A percentile compares a stretch with the other conserved stretches of the same genome.
phyloP scores from a whole-genome alignment of 495 filamentous ascomycete species.

The Glutinoglossum americanum region DNA sequence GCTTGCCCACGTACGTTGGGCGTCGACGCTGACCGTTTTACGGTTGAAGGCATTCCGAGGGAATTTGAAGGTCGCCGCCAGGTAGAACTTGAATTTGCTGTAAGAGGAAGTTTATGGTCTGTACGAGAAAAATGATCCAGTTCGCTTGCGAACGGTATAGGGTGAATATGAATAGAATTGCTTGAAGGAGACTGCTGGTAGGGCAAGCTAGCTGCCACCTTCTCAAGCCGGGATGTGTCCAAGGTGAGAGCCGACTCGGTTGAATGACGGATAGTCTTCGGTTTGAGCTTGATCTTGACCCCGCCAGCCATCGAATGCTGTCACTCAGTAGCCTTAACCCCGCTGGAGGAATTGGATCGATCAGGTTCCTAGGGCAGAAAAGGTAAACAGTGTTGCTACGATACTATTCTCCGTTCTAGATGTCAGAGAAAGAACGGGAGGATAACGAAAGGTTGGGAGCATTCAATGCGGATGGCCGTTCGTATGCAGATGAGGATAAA shows the following conservation, averaged over 20 bases:
- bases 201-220: not conserved
- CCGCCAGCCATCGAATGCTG: not conserved
- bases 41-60: not conserved
- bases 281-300: slow-evolving; percentile 2
- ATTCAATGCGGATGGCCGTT: not conserved
- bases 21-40: slow-evolving; percentile 44
- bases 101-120: slow-evolving; percentile 1
- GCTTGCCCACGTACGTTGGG: slow-evolving; percentile 37
- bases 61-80: slow-evolving; percentile 2
- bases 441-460: not conserved
- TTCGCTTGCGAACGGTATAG: not conserved
- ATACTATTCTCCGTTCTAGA: not conserved
- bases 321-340: not conserved
- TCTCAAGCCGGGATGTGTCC: not conserved
- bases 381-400: not conserved
- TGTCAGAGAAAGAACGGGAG: not conserved
- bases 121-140: not conserved
- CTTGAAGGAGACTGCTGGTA: not conserved
- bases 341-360: not conserved
- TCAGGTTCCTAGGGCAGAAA: not conserved
- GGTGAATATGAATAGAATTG: slow-evolving; percentile 2
- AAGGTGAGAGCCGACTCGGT: not conserved
- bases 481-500: not conserved
- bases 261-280: not conserved
- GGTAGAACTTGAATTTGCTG: not conserved